phyloP scores from a whole-genome alignment of 2,329 filamentous ascomycete genomes.

The Aspergillus ibericus region DNA sequence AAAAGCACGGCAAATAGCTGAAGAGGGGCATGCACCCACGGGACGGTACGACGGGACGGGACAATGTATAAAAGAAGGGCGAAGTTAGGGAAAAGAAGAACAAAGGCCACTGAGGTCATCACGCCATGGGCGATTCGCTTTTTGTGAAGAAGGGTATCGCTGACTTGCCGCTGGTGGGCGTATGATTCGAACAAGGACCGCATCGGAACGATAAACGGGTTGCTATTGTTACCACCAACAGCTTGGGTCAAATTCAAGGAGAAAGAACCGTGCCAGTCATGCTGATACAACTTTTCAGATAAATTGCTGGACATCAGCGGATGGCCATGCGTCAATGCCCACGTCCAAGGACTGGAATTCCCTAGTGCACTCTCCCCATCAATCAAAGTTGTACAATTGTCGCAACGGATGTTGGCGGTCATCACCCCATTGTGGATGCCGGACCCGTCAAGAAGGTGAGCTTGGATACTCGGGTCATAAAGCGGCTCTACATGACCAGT shows the following conservation, averaged over 20 bases:
- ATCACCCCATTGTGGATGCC: slow-evolving; percentile 56
- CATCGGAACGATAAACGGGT: slow-evolving; percentile 28
- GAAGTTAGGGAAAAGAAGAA: slow-evolving; percentile 42
- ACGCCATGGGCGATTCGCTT: slow-evolving; percentile 21
- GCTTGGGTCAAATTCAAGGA: slow-evolving; percentile 51
- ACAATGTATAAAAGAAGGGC: slow-evolving; percentile 35
- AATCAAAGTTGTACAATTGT: slow-evolving; percentile 25
- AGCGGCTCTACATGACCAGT: slow-evolving; percentile 51
- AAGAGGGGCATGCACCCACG: slow-evolving; percentile 47
- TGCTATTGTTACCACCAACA: slow-evolving; percentile 48
- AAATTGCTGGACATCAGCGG: slow-evolving; percentile 50
- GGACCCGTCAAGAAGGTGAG: slow-evolving; percentile 60
- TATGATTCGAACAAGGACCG: slow-evolving; percentile 6
- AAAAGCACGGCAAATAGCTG: slow-evolving; percentile 50
- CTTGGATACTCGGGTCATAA: slow-evolving; percentile 45
- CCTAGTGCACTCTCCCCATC: slow-evolving; percentile 21
- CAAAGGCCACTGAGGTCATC: slow-evolving; percentile 33
- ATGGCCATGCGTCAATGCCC: slow-evolving; percentile 40
- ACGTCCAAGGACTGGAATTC: slow-evolving; percentile 28
- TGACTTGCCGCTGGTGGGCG: slow-evolving; percentile 15
- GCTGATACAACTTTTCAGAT: slow-evolving; percentile 46
- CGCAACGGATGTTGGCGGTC: slow-evolving; percentile 57
- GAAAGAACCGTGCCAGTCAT: slow-evolving; percentile 46
- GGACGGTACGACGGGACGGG: slow-evolving; percentile 43
- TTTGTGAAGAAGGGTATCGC: slow-evolving; percentile 17